Base-by-base conservation (phyloP, 1,139 yeast genomes). In the Suzukiozyma palmioleophila region DNA sequence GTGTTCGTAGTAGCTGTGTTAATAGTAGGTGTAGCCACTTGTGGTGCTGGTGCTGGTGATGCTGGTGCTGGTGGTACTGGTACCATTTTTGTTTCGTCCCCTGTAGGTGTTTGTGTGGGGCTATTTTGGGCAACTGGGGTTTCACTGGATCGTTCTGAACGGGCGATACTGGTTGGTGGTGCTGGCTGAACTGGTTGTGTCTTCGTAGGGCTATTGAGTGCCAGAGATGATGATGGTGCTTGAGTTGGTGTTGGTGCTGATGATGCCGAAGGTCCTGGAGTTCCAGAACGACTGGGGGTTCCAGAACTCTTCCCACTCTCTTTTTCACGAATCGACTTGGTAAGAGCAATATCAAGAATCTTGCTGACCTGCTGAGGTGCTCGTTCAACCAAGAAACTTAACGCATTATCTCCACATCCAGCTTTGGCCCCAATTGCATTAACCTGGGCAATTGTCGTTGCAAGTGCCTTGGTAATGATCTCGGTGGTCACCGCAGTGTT, bases 381-480 rank as follows among this genome's bases (percentile, higher is more conserved):
- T 52, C 84, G 84, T 45, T 88, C 95, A 52, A 85, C 89, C 54
- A 86, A 73, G 39, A 86, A 83, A 24, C 85, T 79, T 48, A 84
- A 70, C 9, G 90, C 95, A 50, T 86, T 86, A 22, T 88, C 87
- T 2, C 82, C 81, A 44, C 85, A 82, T 13, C 95, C 94, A 26
- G 87, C 87, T 51, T 81, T 83, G 48, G 86, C 84, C 0, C 96
- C 96, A 15, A 90, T 90, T 47, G 84, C 86, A 44, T 85, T 83
- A 4, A 84, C 90, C 57, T 84, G 96, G 2, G 95, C 90, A 46
- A 89, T 88, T 0, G 96, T 90, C 64, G 90, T 85, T 3, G 96
- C 96, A 50, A 89, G 71, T 0, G 96, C 96, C 52, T 85, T 89
- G n/a, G 96, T 88, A 50, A 89, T 72, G 41, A 88, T 79, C 43